A percentile compares a stretch with the other conserved stretches of the same genome.
Evolutionary conservation across 2,329 filamentous ascomycete species (phyloP).

Genomic region (Volutella citrinella): DNA sequence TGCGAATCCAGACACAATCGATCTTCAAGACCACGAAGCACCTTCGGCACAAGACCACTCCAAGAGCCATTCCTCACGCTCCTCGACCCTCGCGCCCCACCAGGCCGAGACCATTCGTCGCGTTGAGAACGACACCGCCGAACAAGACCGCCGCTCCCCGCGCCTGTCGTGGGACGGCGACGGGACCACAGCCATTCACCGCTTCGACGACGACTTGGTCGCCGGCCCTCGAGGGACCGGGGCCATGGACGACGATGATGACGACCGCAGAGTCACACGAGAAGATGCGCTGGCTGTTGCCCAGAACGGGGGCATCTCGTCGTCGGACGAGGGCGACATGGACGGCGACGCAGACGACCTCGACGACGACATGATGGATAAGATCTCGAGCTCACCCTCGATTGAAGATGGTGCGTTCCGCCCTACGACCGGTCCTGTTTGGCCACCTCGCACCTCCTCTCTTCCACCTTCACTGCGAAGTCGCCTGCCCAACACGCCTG

Average conservation of each 20-base stretch:
- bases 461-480: slow-evolving; percentile 32
- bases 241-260: slow-evolving; percentile 13
- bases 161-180: slow-evolving; percentile 51
- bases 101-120: slow-evolving; percentile 82
- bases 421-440: slow-evolving; percentile 34
- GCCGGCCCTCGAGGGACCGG: slow-evolving; percentile 28
- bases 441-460: slow-evolving; percentile 45
- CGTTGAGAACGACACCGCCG: slow-evolving; percentile 71
- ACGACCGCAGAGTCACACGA: slow-evolving; percentile 35
- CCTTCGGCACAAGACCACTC: slow-evolving; percentile 84
- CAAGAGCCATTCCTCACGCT: slow-evolving; percentile 29
- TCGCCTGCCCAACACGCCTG: slow-evolving; percentile 25
- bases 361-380: slow-evolving; percentile 95
- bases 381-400: slow-evolving; percentile 96
- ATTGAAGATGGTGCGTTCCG: slow-evolving; percentile 96
- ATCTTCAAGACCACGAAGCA: slow-evolving; percentile 80
- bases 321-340: slow-evolving; percentile 59
- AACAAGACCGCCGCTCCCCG: slow-evolving; percentile 67
- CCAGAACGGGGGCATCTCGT: slow-evolving; percentile 56
- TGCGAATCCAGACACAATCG: slow-evolving; percentile 76
- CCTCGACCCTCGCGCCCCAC: slow-evolving; percentile 67
- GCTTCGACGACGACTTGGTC: slow-evolving; percentile 44
- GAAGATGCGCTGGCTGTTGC: slow-evolving; percentile 59
- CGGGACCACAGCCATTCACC: slow-evolving; percentile 41
- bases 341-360: slow-evolving; percentile 70